Evolutionary conservation across 1,284 basidiomycete species (phyloP).

Genomic region (Ganoderma boninense): DNA sequence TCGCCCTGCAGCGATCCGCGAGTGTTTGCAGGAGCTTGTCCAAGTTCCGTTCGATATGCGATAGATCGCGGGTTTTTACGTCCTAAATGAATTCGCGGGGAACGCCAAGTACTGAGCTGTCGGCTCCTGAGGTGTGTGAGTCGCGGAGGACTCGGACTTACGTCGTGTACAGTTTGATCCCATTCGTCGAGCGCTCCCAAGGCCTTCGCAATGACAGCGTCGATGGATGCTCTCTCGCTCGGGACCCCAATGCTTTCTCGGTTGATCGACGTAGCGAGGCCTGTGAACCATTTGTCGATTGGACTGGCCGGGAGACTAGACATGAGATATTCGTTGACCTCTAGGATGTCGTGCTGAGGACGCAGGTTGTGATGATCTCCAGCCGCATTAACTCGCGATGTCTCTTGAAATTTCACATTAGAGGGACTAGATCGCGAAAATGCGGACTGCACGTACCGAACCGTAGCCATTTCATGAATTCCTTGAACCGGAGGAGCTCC

Average conservation of each 20-base stretch:
- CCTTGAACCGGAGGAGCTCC: conserved; percentile 74
- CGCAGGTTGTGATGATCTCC: conserved; percentile 53
- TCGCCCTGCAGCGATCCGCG: conserved; percentile 62
- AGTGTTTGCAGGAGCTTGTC: conserved; percentile 70
- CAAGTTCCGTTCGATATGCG: conserved; percentile 73
- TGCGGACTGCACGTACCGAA: conserved; percentile 58
- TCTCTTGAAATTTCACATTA: conserved; percentile 36
- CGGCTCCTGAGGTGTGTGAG: conserved; percentile 22
- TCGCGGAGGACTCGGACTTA: conserved; percentile 11
- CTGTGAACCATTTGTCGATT: conserved; percentile 82
- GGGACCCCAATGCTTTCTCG: conserved; percentile 61
- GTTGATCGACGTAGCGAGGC: conserved; percentile 65
- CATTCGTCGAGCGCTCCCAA: conserved; percentile 25
- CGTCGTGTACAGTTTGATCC: conserved; percentile 30
- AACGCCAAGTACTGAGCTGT: background rate
- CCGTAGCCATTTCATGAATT: conserved; percentile 81
- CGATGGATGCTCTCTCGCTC: conserved; percentile 25
- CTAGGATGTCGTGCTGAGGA: conserved; percentile 76
- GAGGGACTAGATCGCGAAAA: background rate
- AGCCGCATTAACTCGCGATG: conserved; percentile 37
- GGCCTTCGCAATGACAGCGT: conserved; percentile 23
- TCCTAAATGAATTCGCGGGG: conserved; percentile 46
- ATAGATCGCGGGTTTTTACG: conserved; percentile 56
- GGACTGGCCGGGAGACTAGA: conserved; percentile 71
- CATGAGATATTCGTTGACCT: conserved; percentile 82